Percentiles rank a stretch among this genome's conserved stretches.
Evolutionary conservation across 768 basidiomycete species (phyloP).

Genomic region (Suillus subaureus): DNA sequence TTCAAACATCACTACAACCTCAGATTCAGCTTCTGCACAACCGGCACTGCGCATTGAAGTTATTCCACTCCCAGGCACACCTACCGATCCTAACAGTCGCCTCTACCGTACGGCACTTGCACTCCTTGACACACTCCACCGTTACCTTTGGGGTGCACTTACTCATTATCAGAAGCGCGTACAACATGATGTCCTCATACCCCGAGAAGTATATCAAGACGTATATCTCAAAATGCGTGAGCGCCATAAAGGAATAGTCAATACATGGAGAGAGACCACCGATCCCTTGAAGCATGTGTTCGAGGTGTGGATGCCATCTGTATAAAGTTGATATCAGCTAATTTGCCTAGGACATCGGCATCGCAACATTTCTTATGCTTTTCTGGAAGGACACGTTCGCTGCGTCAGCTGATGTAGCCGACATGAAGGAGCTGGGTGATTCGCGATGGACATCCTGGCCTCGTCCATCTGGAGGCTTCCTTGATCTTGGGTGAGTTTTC

Average conservation of each 20-base stretch:
- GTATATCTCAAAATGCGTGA: constrained; percentile 87
- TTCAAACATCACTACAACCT: constrained; percentile 26
- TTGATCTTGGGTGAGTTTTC: constrained; percentile 77
- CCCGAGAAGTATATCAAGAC: constrained; percentile 84
- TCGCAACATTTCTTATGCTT: constrained; percentile 90
- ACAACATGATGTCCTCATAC: constrained; percentile 76
- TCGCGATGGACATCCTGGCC: constrained; percentile 74
- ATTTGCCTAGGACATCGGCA: constrained; percentile 78
- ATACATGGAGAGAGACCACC: constrained; percentile 78
- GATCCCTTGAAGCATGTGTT: constrained; percentile 91
- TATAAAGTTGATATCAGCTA: background rate
- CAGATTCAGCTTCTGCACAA: constrained; percentile 19
- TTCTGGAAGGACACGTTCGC: constrained; percentile 82
- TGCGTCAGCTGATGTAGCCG: constrained; percentile 7
- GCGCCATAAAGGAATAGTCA: constrained; percentile 74
- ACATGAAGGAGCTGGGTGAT: constrained; percentile 15
- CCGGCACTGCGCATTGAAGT: constrained; percentile 56
- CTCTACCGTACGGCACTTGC: constrained; percentile 81
- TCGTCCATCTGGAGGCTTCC: constrained; percentile 80
- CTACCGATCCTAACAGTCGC: constrained; percentile 57
- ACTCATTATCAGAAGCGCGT: constrained; percentile 88
- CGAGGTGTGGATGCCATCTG: constrained; percentile 53
- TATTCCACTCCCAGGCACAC: constrained; percentile 47
- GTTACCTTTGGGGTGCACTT: constrained; percentile 86
- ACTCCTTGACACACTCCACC: constrained; percentile 79